Evolutionary conservation across 83 land plant species (phyloP).

Genomic region (Picea mariana): DNA sequence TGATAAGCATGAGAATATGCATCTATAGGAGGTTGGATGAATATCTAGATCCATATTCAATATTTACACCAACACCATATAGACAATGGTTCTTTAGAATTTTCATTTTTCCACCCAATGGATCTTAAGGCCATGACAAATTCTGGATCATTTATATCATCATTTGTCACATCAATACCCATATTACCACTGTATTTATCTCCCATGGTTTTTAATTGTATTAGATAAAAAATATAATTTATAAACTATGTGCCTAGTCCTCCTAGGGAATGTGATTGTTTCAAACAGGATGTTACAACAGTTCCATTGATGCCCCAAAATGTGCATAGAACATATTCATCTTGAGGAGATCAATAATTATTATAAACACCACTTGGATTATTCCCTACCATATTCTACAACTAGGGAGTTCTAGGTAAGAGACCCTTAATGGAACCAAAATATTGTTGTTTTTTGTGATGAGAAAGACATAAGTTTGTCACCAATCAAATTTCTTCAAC

Average conservation of each 20-base stretch:
- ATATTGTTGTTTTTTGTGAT: too few relatives aligned
- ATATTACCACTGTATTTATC: constrained; percentile 45
- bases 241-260: constrained; percentile 1
- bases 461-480: too few relatives aligned
- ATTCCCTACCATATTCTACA: too few relatives aligned
- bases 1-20: constrained; percentile 22
- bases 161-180: constrained; percentile 77
- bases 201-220: constrained; percentile 20
- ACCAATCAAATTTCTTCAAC: too few relatives aligned
- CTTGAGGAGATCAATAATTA: too few relatives aligned
- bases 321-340: too few relatives aligned
- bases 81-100: constrained; percentile 20
- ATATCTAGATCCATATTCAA: constrained; percentile 12
- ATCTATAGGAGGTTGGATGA: constrained; percentile 20
- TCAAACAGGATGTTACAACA: too few relatives aligned
- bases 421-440: too few relatives aligned
- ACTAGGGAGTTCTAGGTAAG: too few relatives aligned
- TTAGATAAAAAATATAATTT: constrained; percentile 24
- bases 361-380: too few relatives aligned
- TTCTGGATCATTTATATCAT: constrained; percentile 82
- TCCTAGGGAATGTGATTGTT: not conserved
- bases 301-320: too few relatives aligned
- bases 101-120: constrained; percentile 69
- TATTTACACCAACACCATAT: not conserved
- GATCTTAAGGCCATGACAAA: constrained; percentile 63